Evolutionary conservation across 148 eudicot genomes (phyloP).

Genomic region (Rheum nobile): DNA sequence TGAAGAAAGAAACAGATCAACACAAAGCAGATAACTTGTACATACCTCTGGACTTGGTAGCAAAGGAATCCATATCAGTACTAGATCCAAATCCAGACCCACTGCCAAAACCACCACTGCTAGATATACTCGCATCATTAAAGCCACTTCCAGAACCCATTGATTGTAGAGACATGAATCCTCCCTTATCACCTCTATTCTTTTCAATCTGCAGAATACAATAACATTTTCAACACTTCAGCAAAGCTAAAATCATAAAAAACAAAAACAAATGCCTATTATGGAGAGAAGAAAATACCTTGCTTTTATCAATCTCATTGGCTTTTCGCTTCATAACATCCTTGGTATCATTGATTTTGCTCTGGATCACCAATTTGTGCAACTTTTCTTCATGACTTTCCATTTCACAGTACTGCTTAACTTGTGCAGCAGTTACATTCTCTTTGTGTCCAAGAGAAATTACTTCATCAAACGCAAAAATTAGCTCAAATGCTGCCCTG

Average conservation of each 20-base stretch:
- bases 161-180: slow-evolving; percentile 56
- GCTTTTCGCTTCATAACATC: slow-evolving; percentile 97
- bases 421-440: slow-evolving; percentile 84
- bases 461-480: slow-evolving; percentile 92
- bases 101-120: slow-evolving; percentile 67
- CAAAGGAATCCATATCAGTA: slow-evolving; percentile 59
- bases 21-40: too few species aligned
- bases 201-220: slow-evolving; percentile 50
- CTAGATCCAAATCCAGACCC: slow-evolving; percentile 66
- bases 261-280: too few species aligned
- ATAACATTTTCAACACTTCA: not conserved
- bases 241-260: not conserved
- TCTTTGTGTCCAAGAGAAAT: slow-evolving; percentile 96
- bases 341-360: slow-evolving; percentile 92
- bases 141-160: slow-evolving; percentile 63
- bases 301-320: slow-evolving; percentile 90
- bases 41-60: slow-evolving; percentile 76
- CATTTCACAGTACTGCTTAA: slow-evolving; percentile 98
- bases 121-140: slow-evolving; percentile 53
- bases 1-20: too few species aligned
- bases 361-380: slow-evolving; percentile 85
- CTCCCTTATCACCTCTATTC: slow-evolving; percentile 62
- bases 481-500: slow-evolving; percentile 82
- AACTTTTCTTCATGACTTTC: slow-evolving; percentile 98
- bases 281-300: too few species aligned